Base-by-base conservation (phyloP, 805 yeast species). In the Candida gorgasii region DNA sequence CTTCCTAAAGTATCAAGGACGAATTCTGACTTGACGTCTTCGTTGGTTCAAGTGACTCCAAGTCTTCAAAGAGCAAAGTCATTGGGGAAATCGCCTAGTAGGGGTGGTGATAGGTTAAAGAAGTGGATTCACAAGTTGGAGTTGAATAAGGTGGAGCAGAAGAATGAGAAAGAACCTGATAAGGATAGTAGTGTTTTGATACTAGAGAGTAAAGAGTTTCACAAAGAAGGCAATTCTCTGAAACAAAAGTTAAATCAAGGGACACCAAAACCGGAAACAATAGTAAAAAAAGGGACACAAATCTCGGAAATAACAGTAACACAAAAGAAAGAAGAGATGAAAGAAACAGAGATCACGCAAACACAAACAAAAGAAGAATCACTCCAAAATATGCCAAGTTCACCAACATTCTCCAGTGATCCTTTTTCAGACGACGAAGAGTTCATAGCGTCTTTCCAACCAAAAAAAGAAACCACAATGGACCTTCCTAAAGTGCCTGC, bases 1-100 rank as follows among this genome's bases (percentile, higher is more conserved):
- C 60, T 73, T 1, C 75, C 75, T 8, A 52, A 44, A 6, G 43
- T 64, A 34, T 57, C 61, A n/a, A 58, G 73, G 38, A 57, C 72
- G 2, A 48, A 51, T 4, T 65, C 71, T 2, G 72, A 67, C 26
- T 42, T 20, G 13, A 20, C 34, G 15, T 11, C 20, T 15, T 16
- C 36, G 3, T 13, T 24, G n/a, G 12, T n/a, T 8, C 29, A 3
- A 8, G 24, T n/a, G 15, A 57, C 69, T 8, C 75, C 75, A 2
- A 54, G 66, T 11, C 50, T 74, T 8, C 45, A 46, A 32, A 60
- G 77, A 41, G 54, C 75, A 17, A 69, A 65, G 44, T 66, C 76
- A 0, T 54, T 62, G 39, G 73, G 66, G 5, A 17, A 27, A 8
- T 11, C 28, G 15, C 14, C 31, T 2, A 28, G 27, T 27, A 24